Evolutionary conservation across 495 filamentous ascomycete genomes (phyloP).

Genomic region (Xylaria longipes): DNA sequence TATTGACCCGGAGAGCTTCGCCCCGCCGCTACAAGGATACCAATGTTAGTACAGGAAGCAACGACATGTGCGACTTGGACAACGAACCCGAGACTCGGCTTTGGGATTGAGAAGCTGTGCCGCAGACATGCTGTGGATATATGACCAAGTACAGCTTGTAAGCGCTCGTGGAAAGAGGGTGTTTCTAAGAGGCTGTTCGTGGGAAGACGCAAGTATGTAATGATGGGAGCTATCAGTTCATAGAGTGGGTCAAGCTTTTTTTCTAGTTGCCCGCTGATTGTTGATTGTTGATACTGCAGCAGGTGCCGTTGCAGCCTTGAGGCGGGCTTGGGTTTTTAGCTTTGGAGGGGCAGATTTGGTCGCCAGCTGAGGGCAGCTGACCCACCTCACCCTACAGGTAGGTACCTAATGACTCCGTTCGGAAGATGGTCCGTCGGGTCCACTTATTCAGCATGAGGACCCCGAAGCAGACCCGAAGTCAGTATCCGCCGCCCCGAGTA

Average conservation of each 20-base stretch:
- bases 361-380: not conserved
- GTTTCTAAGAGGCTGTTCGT: not conserved
- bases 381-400: too few relatives aligned
- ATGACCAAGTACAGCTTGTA: constrained; percentile 1
- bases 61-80: constrained; percentile 35
- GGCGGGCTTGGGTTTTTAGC: not conserved
- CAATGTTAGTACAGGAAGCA: constrained; percentile 32
- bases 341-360: constrained; percentile 1
- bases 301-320: constrained; percentile 3
- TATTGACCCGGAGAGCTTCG: constrained; percentile 95
- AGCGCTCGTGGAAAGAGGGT: not conserved
- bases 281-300: constrained; percentile 1
- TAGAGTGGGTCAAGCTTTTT: constrained; percentile 34
- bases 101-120: constrained; percentile 98
- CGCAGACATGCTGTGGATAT: constrained; percentile 69
- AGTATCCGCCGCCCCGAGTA: not conserved
- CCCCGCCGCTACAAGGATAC: constrained; percentile 75
- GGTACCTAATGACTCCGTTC: too few relatives aligned
- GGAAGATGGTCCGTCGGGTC: not conserved
- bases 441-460: not conserved
- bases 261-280: constrained; percentile 22
- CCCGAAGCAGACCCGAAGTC: not conserved
- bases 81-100: constrained; percentile 88
- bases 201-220: constrained; percentile 15
- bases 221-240: constrained; percentile 17